Conservation (phyloP, 2,329 filamentous ascomycete species). For the Blastomyces emzantsi region DNA sequence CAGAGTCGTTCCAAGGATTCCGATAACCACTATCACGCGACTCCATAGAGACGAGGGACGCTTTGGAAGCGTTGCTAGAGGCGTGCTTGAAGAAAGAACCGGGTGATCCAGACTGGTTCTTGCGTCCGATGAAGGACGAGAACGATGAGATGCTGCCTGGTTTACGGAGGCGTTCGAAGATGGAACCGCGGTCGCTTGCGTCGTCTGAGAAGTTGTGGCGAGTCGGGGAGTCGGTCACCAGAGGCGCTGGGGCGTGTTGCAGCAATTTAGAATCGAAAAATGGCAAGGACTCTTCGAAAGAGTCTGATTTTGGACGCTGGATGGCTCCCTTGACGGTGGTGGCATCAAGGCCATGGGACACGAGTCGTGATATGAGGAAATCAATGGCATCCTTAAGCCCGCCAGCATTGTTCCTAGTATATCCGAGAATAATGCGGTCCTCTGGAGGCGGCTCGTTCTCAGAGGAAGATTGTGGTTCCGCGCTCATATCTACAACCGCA, state of each 20-base stretch:
- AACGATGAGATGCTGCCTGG: constrained; percentile 91
- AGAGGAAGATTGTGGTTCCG: constrained; percentile 26
- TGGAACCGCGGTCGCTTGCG: constrained; percentile 65
- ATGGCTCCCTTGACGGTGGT: constrained; percentile 88
- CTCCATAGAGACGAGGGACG: constrained; percentile 90
- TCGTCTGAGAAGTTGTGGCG: constrained; percentile 77
- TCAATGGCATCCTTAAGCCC: constrained; percentile 94
- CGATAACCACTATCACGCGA: constrained; percentile 90
- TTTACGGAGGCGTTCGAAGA: constrained; percentile 90
- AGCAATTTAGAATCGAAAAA: constrained; percentile 97
- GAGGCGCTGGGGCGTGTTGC: constrained; percentile 75
- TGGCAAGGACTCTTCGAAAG: constrained; percentile 91
- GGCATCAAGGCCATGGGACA: constrained; percentile 79
- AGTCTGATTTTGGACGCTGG: constrained; percentile 95
- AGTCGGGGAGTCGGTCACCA: constrained; percentile 79
- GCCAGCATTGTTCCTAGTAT: constrained; percentile 95
- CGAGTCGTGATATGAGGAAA: constrained; percentile 76
- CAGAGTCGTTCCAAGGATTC: constrained; percentile 97
- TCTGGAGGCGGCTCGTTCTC: constrained; percentile 40
- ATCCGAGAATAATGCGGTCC: constrained; percentile 59
- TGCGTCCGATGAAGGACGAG: constrained; percentile 92
- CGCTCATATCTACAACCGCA: constrained; percentile 55
- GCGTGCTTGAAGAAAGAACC: constrained; percentile 88
- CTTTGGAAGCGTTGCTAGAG: constrained; percentile 82
- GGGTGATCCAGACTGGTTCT: constrained; percentile 82